A percentile compares a stretch with the other conserved stretches of the same genome.
phyloP scores from a whole-genome alignment of 768 basidiomycete genomes.

The Gyrodon lividus region DNA sequence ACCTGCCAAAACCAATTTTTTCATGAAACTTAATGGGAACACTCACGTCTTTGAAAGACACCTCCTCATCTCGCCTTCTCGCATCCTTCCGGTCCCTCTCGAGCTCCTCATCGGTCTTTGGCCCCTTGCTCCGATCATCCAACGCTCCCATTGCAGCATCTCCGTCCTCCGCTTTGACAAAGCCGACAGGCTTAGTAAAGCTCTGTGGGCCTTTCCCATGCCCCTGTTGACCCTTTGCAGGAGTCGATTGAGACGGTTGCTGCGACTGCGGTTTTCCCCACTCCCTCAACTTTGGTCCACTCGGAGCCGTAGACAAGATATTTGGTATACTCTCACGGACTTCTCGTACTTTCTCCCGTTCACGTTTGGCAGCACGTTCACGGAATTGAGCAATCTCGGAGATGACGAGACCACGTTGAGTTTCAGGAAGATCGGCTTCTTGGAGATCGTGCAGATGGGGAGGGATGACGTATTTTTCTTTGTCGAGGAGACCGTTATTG shows the following conservation, averaged over 20 bases:
- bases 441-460: conserved; percentile 97
- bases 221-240: conserved; percentile 44
- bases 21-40: background rate
- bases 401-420: conserved; percentile 86
- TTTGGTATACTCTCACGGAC: conserved; percentile 57
- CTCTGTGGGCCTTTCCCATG: conserved; percentile 71
- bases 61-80: conserved; percentile 75
- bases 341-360: conserved; percentile 85
- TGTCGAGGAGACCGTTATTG: conserved; percentile 70
- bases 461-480: conserved; percentile 87
- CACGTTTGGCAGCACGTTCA: conserved; percentile 88
- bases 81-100: conserved; percentile 80
- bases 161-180: conserved; percentile 69
- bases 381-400: conserved; percentile 96
- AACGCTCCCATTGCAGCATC: conserved; percentile 36
- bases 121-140: conserved; percentile 37
- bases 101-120: conserved; percentile 84
- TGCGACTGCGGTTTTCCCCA: conserved; percentile 63
- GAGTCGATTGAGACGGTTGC: conserved; percentile 34
- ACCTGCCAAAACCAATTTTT: background rate
- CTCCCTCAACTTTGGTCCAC: conserved; percentile 74
- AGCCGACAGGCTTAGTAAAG: conserved; percentile 77
- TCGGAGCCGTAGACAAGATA: conserved; percentile 46
- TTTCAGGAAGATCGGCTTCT: conserved; percentile 96
- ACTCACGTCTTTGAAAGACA: conserved; percentile 84